phyloP scores from a whole-genome alignment of 225 moss, liverwort and hornwort species.

The Neckera pumila region DNA sequence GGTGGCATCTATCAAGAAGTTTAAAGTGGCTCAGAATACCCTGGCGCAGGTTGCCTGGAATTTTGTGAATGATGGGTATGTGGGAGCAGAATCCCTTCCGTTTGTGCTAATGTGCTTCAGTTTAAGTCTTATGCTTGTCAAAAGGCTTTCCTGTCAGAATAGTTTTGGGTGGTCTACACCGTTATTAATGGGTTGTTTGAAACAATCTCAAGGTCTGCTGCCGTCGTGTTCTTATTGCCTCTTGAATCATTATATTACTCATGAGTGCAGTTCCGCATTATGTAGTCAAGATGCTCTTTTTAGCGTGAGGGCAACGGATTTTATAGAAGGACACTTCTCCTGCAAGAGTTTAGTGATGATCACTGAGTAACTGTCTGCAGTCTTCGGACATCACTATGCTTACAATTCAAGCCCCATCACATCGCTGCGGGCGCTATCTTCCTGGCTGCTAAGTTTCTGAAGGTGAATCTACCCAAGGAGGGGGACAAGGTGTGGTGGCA shows the following conservation, averaged over 20 bases:
- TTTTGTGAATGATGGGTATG: slow-evolving; percentile 98
- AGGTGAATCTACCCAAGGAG: slow-evolving; percentile 46
- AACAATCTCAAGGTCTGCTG: not conserved
- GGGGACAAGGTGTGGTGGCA: slow-evolving; percentile 59
- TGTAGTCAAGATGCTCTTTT: not conserved
- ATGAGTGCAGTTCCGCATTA: not conserved
- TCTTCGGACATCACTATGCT: slow-evolving; percentile 89
- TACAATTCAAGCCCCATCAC: slow-evolving; percentile 93
- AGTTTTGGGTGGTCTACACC: not conserved
- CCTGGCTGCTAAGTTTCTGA: slow-evolving; percentile 89
- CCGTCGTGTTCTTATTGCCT: not conserved
- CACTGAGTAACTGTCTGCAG: slow-evolving; percentile 44
- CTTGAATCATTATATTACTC: not conserved
- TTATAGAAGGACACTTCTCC: not conserved
- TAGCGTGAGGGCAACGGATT: not conserved
- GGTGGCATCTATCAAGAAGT: slow-evolving; percentile 75
- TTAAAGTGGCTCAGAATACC: slow-evolving; percentile 77
- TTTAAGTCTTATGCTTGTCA: not conserved
- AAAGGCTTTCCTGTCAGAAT: not conserved
- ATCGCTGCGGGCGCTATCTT: slow-evolving; percentile 96
- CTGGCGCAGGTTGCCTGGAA: slow-evolving; percentile 95
- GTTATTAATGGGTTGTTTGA: not conserved
- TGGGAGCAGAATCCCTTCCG: not conserved
- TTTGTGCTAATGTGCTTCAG: not conserved
- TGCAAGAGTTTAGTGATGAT: slow-evolving; percentile 11